A percentile compares a stretch with the other conserved stretches of the same genome.
phyloP scores from a whole-genome alignment of 139 green algal species.

The Haematococcus lacustris region DNA sequence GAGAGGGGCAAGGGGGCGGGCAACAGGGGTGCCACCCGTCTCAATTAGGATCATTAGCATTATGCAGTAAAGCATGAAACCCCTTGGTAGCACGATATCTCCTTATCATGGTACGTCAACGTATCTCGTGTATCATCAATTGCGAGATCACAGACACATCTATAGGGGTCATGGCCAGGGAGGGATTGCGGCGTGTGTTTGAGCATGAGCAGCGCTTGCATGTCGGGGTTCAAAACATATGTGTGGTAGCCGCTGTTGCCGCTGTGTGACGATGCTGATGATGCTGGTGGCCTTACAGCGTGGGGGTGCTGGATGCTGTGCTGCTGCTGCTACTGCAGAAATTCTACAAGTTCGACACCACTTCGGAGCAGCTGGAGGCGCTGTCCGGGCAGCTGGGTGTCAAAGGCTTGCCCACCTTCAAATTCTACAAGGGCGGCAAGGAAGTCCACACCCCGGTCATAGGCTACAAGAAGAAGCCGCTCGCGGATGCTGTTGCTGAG shows the following conservation, averaged over 20 bases:
- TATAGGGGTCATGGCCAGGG: neutral
- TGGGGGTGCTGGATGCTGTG: neutral
- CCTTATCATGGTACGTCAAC: neutral
- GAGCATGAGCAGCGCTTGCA: neutral
- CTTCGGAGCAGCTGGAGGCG: conserved; percentile 46
- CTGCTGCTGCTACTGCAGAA: neutral
- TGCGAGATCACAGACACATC: too few species aligned
- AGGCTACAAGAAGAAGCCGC: conserved; percentile 73
- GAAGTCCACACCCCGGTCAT: conserved; percentile 41
- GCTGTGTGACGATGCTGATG: too few species aligned
- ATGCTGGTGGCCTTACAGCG: neutral
- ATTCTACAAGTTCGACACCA: conserved; percentile 74
- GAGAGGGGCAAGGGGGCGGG: neutral
- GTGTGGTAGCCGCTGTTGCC: too few species aligned
- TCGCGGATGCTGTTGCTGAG: conserved; percentile 49
- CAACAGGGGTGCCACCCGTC: neutral
- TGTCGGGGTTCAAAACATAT: too few species aligned
- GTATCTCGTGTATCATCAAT: neutral
- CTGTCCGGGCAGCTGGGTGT: conserved; percentile 50
- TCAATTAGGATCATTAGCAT: neutral
- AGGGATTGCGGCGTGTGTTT: neutral
- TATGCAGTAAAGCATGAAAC: neutral
- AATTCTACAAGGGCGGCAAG: conserved; percentile 70
- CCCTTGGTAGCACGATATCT: neutral
- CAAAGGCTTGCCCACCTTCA: conserved; percentile 66